phyloP scores from a whole-genome alignment of 129 eudicot genomes.

The Flaveria trinervia region DNA sequence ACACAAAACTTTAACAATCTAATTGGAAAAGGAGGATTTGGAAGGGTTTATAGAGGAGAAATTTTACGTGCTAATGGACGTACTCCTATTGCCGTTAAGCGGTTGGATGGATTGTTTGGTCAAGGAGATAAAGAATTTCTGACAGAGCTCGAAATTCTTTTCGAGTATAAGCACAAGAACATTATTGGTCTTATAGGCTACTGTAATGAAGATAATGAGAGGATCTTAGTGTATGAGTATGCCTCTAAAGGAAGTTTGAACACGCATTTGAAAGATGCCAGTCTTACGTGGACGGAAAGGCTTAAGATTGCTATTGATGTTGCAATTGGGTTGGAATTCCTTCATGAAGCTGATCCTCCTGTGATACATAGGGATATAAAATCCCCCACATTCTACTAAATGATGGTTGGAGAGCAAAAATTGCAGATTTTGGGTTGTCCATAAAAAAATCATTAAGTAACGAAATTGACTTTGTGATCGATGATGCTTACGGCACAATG shows the following conservation, averaged over 20 bases:
- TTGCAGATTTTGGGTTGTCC: neutral
- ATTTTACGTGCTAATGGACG: neutral
- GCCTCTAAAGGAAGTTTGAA: neutral
- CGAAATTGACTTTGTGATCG: neutral
- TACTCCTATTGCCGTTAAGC: neutral
- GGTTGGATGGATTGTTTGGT: neutral
- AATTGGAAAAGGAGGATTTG: neutral
- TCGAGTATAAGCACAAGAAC: neutral
- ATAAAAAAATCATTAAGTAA: neutral
- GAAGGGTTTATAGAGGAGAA: neutral
- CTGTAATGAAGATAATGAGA: neutral
- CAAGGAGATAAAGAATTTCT: neutral
- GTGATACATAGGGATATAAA: conserved; percentile 14
- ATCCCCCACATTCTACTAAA: neutral
- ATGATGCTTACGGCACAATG: neutral
- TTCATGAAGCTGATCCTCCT: neutral
- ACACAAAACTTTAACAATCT: neutral
- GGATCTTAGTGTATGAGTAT: neutral
- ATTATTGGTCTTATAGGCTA: neutral
- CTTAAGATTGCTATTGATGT: neutral
- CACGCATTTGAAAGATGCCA: neutral
- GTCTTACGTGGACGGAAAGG: neutral
- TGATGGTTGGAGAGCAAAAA: neutral
- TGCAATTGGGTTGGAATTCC: neutral
- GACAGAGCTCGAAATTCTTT: neutral